Base-by-base conservation (phyloP, 2,329 filamentous ascomycete genomes). In the Huntiella bhutanensis region DNA sequence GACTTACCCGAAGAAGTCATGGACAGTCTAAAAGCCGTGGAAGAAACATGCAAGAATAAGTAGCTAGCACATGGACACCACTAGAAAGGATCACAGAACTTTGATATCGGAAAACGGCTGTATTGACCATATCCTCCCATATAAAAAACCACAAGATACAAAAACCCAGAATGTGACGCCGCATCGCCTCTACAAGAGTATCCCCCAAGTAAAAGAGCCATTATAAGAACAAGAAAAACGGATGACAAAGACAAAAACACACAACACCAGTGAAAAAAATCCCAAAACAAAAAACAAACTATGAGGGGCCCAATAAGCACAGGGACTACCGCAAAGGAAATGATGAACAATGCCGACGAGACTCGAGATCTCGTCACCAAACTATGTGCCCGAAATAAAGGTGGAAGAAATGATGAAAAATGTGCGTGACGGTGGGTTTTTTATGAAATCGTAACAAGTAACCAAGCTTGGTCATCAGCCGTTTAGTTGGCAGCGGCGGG, bases 1-100 rank as follows among this genome's bases (percentile, higher is more conserved):
- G 68, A 75, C 49, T 62, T 87, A 32, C 68, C 67, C 19, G 69
- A 75, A 41, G 78, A 86, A 53, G 72, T 84, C 28, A 63, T 85
- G 13, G 71, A 78, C 41, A 78, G 78, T 4, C 63, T 91, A 33
- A 64, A 67, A 51, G 68, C 70, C 51, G 64, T 85, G 33, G 45
- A 47, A 15, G 32, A 39, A 16, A 43, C 41, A 28, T 52, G 51
- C 22, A 41, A 43, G 32, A 17, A 34, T 10, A 49, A 49, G 17
- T 49, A 44, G 15, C 22, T 10, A 28, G 22, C 3, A n/a, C 7
- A 11, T 41, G 39, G 13, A 15, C 38, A 32, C 5, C 22, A 10
- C 22, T 5, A 28, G 3, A 28, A 28, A 28, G 44, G n/a, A 33
- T 40, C 22, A 32, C 33, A 28, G 34, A 5, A 45, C 43, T 22